These are phyloP conservation scores for Penicillium daleae DNA, from an alignment of 495 filamentous ascomycete genomes.

Conservation along the genomic window DNA sequence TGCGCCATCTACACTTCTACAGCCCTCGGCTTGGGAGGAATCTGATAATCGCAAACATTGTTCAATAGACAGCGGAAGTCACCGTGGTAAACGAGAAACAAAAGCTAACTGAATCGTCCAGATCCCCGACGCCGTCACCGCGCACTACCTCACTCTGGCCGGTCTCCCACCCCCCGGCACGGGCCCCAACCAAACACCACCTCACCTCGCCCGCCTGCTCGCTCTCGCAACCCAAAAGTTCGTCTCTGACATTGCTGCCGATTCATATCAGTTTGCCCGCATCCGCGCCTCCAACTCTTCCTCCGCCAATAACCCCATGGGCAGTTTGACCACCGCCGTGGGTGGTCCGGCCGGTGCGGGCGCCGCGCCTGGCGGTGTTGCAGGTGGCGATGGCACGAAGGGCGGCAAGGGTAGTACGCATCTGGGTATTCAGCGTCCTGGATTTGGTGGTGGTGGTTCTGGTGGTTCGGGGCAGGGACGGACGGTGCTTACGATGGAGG, in stretches of 20 bases:
- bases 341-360: slow-evolving; percentile 65
- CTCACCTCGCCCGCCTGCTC: slow-evolving; percentile 86
- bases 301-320: slow-evolving; percentile 84
- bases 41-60: neutral
- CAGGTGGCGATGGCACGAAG: slow-evolving; percentile 57
- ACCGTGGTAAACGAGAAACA: neutral
- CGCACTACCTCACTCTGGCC: slow-evolving; percentile 95
- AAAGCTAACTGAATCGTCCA: slow-evolving; percentile 42
- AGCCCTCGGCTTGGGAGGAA: neutral
- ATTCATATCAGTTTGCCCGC: slow-evolving; percentile 95
- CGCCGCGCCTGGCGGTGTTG: slow-evolving; percentile 55
- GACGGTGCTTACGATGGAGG: slow-evolving; percentile 98
- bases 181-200: slow-evolving; percentile 77
- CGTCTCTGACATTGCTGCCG: slow-evolving; percentile 94
- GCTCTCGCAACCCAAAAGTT: slow-evolving; percentile 97
- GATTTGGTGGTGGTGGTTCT: slow-evolving; percentile 89
- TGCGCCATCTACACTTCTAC: neutral
- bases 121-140: slow-evolving; percentile 97
- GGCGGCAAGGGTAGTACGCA: slow-evolving; percentile 65
- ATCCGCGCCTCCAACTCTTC: slow-evolving; percentile 89
- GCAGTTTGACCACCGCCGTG: slow-evolving; percentile 77
- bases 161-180: slow-evolving; percentile 89
- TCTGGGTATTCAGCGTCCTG: slow-evolving; percentile 85
- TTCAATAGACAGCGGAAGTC: neutral
- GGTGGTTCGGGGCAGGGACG: slow-evolving; percentile 84